Conservation (phyloP, 2,329 filamentous ascomycete species). For the Apiospora malaysiana region DNA sequence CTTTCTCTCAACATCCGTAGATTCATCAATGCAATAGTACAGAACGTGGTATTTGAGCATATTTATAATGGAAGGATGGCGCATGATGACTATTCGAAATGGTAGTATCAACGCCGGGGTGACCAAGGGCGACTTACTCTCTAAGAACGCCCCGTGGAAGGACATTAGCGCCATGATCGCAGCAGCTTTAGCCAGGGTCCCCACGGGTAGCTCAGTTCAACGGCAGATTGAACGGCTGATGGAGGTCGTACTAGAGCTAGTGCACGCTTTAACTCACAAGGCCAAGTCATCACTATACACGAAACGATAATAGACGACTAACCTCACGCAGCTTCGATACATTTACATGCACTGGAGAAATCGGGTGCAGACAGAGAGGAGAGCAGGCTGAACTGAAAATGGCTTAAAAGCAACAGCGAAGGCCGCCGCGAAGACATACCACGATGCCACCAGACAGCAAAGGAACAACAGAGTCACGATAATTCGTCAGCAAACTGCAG, state of each 20-base stretch:
- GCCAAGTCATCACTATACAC: constrained; percentile 34
- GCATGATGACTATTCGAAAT: constrained; percentile 40
- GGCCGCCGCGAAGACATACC: constrained; percentile 33
- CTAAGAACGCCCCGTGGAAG: constrained; percentile 39
- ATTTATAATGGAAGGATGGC: too few relatives aligned
- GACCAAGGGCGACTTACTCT: constrained; percentile 28
- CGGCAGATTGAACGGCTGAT: neutral
- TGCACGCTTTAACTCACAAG: constrained; percentile 30
- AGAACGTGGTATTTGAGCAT: too few relatives aligned
- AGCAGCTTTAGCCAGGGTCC: constrained; percentile 6
- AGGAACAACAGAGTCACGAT: constrained; percentile 27
- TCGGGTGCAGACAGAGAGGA: constrained; percentile 31
- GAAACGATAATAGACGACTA: constrained; percentile 39
- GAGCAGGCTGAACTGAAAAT: constrained; percentile 21
- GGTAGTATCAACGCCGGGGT: constrained; percentile 19
- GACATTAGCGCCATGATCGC: constrained; percentile 28
- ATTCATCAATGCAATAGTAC: too few relatives aligned
- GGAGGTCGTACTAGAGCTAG: constrained; percentile 18
- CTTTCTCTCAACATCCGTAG: too few relatives aligned
- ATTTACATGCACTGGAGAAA: constrained; percentile 39
- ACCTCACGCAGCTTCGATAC: constrained; percentile 36
- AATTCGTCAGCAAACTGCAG: too few relatives aligned
- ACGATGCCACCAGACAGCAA: constrained; percentile 34
- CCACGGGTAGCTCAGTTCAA: neutral
- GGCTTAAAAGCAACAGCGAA: constrained; percentile 31